Evolutionary conservation across 768 basidiomycete genomes (phyloP).

Genomic region (Trametes sanguinea): DNA sequence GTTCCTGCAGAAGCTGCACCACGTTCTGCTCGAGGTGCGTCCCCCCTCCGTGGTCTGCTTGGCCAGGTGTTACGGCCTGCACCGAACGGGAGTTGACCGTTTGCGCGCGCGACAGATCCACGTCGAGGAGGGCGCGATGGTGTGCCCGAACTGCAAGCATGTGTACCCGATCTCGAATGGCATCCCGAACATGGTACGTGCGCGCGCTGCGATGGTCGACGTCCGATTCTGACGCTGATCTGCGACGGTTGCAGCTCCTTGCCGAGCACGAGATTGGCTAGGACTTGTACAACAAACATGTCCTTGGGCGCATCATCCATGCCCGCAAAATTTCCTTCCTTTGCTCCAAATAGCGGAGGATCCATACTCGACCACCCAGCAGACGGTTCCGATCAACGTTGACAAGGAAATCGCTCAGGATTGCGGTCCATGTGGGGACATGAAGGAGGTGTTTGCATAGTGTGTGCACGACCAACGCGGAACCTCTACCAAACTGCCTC

Average conservation of each 20-base stretch:
- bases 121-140: constrained; percentile 89
- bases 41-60: background rate
- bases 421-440: background rate
- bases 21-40: constrained; percentile 87
- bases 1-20: constrained; percentile 80
- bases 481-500: background rate
- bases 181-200: constrained; percentile 94
- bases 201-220: background rate
- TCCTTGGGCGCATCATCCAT: too few species aligned
- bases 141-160: constrained; percentile 90
- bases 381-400: too few species aligned
- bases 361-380: too few species aligned
- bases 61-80: too few species aligned
- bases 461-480: constrained; percentile 3
- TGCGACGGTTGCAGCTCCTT: constrained; percentile 56
- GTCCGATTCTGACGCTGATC: background rate
- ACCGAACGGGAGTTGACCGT: too few species aligned
- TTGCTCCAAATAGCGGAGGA: too few species aligned
- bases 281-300: constrained; percentile 13
- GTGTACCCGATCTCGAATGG: constrained; percentile 89
- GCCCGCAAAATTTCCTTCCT: too few species aligned
- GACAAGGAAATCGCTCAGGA: too few species aligned
- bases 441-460: constrained; percentile 4
- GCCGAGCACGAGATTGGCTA: constrained; percentile 89
- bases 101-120: constrained; percentile 63